Percentiles rank a stretch among this genome's conserved stretches.
These are phyloP conservation scores for Inga oerstediana DNA, from an alignment of 306 rosid species.

Conservation along the genomic window DNA sequence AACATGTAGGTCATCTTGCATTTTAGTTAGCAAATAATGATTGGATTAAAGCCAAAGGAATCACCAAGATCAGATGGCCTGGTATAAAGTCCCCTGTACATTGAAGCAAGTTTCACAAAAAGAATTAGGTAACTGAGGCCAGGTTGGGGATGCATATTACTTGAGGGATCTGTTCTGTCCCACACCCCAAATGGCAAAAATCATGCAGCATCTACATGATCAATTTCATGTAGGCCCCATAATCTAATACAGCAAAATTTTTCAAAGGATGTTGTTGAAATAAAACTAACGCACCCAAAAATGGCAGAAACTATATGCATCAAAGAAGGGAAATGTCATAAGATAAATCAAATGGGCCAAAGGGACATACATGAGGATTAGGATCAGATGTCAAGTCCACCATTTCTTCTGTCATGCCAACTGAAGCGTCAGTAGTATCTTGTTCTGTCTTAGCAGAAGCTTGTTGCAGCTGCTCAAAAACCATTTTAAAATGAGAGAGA, in stretches of 20 bases:
- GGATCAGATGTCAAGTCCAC: conserved; percentile 41
- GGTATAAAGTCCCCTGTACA: background rate
- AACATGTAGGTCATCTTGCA: background rate
- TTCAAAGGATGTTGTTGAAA: background rate
- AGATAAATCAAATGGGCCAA: conserved; percentile 32
- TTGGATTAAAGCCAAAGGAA: background rate
- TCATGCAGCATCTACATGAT: background rate
- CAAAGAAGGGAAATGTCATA: conserved; percentile 17
- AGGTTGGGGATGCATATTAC: background rate
- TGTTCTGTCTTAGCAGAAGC: conserved; percentile 58
- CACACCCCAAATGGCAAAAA: background rate
- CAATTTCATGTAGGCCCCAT: background rate
- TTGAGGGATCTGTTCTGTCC: background rate
- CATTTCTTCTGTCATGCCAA: conserved; percentile 47
- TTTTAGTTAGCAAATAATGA: background rate
- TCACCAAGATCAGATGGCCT: background rate
- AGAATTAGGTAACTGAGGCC: background rate
- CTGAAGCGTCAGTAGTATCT: conserved; percentile 50
- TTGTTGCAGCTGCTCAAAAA: conserved; percentile 65
- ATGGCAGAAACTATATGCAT: background rate
- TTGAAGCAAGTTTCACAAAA: background rate
- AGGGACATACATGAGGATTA: conserved; percentile 59
- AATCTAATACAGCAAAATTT: background rate
- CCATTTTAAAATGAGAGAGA: conserved; percentile 51
- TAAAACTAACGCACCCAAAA: background rate